Base-by-base conservation (phyloP, 345 rosid genomes). In the Cardamine occulta region DNA sequence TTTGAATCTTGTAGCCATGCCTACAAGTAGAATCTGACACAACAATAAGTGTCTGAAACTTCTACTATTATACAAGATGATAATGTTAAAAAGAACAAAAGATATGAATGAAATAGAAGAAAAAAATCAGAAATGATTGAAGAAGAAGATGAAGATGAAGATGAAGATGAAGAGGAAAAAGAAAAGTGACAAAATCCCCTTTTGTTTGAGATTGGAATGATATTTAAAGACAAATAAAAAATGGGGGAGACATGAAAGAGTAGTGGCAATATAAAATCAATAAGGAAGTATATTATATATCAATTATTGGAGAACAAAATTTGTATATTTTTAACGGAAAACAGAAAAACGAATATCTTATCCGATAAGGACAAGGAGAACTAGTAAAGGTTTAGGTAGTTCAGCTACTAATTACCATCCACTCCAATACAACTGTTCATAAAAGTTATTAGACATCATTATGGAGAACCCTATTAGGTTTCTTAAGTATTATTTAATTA, bases 1-100 rank as follows among this genome's bases (percentile, higher is more conserved):
- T 82, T 88, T 94, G 80, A 94, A 88, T 82, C 86, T 88, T 68
- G 91, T 82, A 26, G 89, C 82, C 98, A 91, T 93, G 74, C 62
- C 61, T 47, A 24, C 45, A 73, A 52, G 21, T 47, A 29, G 57
- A 73, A 48, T 66, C 72, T 24, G 13, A 39, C 76, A 82, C 39
- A 53, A 19, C 44, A 45, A 31, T 8, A 15, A 26, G 12, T 26
- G 29, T 53, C 19, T 10, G 17, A 28, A 57, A 39, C 72, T 63
- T 62, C 40, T 14, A 52, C 13, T 10, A 6, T 7, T 14, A 14
- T 68, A 28, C n/a, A 37, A 28, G 11, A 48, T n/a, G 11, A 45
- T 1, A 28, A 45, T 64, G 34, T n/a, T 48, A 15, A 3, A 7
- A 42, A 19, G 5, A 51, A 39, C 18, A 28, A 37, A 77, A 55